These are phyloP conservation scores for Cydonia oblonga DNA, from an alignment of 331 rosid genomes.

Conservation along the genomic window DNA sequence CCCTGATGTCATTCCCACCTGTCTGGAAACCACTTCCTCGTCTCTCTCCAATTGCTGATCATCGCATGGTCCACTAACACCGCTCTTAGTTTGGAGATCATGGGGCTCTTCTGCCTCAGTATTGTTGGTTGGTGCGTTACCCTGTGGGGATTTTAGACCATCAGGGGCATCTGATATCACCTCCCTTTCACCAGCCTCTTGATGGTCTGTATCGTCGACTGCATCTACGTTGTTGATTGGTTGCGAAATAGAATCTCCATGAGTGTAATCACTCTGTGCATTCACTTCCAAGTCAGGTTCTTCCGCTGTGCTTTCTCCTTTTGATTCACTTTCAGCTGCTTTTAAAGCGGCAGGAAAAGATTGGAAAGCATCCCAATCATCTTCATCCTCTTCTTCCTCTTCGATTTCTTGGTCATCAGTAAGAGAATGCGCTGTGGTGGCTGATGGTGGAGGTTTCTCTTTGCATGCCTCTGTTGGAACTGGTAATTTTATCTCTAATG, in stretches of 20 bases:
- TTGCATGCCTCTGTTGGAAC: conserved; percentile 27
- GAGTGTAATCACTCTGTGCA: conserved; percentile 16
- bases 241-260: conserved; percentile 25
- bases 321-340: conserved; percentile 34
- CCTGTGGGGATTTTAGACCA: conserved; percentile 9
- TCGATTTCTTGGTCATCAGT: conserved; percentile 8
- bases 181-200: conserved; percentile 24
- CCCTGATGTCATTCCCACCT: conserved; percentile 3
- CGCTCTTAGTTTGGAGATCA: conserved; percentile 15
- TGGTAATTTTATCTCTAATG: conserved; percentile 59
- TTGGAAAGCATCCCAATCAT: conserved; percentile 95
- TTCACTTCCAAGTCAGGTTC: conserved; percentile 22
- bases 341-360: conserved; percentile 64
- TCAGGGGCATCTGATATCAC: neutral
- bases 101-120: conserved; percentile 3
- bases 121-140: neutral
- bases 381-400: conserved; percentile 45
- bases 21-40: conserved; percentile 14
- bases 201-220: conserved; percentile 11
- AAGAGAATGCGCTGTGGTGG: conserved; percentile 9
- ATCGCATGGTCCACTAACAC: conserved; percentile 4
- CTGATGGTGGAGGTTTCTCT: conserved; percentile 26
- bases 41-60: conserved; percentile 14
- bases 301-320: conserved; percentile 22
- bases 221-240: conserved; percentile 11